A percentile compares a stretch with the other conserved stretches of the same genome.
These are phyloP conservation scores for Sporothrix dimorphospora DNA, from an alignment of 2,329 filamentous ascomycete species.

Conservation along the genomic window DNA sequence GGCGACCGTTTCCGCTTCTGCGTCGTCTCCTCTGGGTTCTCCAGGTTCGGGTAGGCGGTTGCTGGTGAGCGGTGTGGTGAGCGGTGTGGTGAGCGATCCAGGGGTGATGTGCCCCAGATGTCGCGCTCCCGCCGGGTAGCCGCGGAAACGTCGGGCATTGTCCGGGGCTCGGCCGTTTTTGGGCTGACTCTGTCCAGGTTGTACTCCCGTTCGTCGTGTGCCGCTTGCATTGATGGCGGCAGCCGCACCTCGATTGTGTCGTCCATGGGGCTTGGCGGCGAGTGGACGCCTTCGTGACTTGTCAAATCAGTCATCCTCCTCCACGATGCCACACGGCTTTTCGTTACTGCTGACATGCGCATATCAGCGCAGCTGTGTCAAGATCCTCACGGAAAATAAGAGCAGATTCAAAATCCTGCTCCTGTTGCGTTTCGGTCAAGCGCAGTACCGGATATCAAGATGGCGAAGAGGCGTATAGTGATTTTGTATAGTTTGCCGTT, in stretches of 20 bases:
- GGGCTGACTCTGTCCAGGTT: conserved; percentile 27
- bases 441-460: background rate
- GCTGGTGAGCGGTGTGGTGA: conserved; percentile 44
- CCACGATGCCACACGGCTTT: conserved; percentile 32
- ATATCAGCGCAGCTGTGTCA: background rate
- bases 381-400: background rate
- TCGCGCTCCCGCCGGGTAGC: conserved; percentile 44
- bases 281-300: conserved; percentile 52
- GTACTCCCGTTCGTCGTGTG: conserved; percentile 42
- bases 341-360: conserved; percentile 28
- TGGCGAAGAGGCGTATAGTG: conserved; percentile 8
- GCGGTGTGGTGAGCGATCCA: conserved; percentile 49
- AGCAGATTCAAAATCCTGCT: background rate
- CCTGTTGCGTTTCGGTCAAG: background rate
- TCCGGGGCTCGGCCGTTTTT: conserved; percentile 35
- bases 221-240: conserved; percentile 36
- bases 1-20: conserved; percentile 72
- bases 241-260: conserved; percentile 34
- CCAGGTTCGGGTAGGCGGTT: conserved; percentile 47
- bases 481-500: background rate
- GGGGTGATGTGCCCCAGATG: conserved; percentile 47
- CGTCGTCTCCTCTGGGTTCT: conserved; percentile 53
- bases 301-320: conserved; percentile 55
- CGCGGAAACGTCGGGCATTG: conserved; percentile 36
- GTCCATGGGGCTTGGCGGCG: conserved; percentile 43